Percentiles rank a stretch among this genome's conserved stretches.
Evolutionary conservation across 345 rosid species (phyloP).

Genomic region (Populus nigra): DNA sequence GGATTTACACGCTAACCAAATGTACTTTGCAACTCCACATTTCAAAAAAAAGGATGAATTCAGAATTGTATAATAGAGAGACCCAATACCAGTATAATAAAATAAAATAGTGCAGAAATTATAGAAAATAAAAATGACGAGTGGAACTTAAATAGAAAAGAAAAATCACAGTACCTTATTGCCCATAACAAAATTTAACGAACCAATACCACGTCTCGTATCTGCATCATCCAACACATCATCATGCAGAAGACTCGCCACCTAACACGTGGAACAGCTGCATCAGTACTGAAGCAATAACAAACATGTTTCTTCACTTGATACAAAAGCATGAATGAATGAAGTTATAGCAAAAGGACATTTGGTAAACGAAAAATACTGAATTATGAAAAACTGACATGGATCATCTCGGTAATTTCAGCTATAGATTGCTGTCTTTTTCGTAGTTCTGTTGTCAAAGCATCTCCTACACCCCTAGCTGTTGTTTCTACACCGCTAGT

Average conservation of each 20-base stretch:
- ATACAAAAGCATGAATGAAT: neutral
- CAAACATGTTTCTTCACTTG: neutral
- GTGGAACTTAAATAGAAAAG: neutral
- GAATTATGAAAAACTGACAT: slow-evolving; percentile 50
- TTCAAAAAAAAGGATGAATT: neutral
- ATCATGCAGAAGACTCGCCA: slow-evolving; percentile 91
- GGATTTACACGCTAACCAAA: neutral
- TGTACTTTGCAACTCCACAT: neutral
- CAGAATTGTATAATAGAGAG: neutral
- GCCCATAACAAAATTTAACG: slow-evolving; percentile 83
- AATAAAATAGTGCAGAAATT: neutral
- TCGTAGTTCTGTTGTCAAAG: slow-evolving; percentile 54
- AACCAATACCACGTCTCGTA: slow-evolving; percentile 86
- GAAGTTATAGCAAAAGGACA: neutral
- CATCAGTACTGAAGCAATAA: slow-evolving; percentile 4
- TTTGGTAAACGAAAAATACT: neutral
- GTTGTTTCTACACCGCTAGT: slow-evolving; percentile 30
- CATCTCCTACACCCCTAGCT: slow-evolving; percentile 27
- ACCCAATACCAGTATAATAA: neutral
- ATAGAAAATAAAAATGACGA: neutral
- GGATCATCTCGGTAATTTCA: slow-evolving; percentile 95
- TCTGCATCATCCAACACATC: slow-evolving; percentile 96
- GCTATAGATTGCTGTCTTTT: slow-evolving; percentile 73
- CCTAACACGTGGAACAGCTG: slow-evolving; percentile 37
- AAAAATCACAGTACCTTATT: slow-evolving; percentile 55